Conservation (phyloP, 345 rosid genomes). For the Salix viminalis region DNA sequence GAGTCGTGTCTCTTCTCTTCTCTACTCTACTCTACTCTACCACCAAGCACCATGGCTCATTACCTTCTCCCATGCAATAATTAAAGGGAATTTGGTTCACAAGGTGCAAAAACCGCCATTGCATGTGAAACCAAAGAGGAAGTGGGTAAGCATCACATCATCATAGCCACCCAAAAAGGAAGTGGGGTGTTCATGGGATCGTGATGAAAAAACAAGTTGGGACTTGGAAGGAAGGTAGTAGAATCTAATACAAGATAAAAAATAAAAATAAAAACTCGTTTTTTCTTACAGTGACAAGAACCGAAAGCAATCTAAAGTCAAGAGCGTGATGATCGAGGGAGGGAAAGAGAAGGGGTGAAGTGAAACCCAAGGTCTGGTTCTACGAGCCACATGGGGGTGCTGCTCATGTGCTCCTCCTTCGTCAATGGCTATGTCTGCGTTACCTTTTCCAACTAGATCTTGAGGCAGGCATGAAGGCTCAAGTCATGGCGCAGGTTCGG, state of each 20-base stretch:
- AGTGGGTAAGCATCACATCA: slow-evolving; percentile 10
- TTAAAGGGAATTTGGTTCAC: neutral
- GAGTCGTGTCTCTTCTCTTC: neutral
- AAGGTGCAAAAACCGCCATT: neutral
- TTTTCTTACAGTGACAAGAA: neutral
- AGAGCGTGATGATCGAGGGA: slow-evolving; percentile 4
- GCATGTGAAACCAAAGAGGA: slow-evolving; percentile 9
- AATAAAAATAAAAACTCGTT: too few relatives aligned
- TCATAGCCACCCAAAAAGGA: slow-evolving; percentile 10
- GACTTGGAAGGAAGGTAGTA: too few relatives aligned
- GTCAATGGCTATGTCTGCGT: neutral
- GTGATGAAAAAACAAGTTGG: neutral
- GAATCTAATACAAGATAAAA: neutral
- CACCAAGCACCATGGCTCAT: neutral
- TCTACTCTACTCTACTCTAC: too few relatives aligned
- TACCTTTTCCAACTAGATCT: neutral
- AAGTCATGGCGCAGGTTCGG: neutral
- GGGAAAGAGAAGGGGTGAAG: neutral
- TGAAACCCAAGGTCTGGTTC: slow-evolving; percentile 23
- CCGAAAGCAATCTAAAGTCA: slow-evolving; percentile 1
- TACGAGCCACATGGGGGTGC: slow-evolving; percentile 10
- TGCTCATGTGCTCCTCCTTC: neutral
- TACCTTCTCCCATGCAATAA: neutral
- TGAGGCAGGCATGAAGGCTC: neutral
- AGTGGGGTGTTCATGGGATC: neutral